Evolutionary conservation across 306 rosid species (phyloP).

Genomic region (Sesbania bispinosa): DNA sequence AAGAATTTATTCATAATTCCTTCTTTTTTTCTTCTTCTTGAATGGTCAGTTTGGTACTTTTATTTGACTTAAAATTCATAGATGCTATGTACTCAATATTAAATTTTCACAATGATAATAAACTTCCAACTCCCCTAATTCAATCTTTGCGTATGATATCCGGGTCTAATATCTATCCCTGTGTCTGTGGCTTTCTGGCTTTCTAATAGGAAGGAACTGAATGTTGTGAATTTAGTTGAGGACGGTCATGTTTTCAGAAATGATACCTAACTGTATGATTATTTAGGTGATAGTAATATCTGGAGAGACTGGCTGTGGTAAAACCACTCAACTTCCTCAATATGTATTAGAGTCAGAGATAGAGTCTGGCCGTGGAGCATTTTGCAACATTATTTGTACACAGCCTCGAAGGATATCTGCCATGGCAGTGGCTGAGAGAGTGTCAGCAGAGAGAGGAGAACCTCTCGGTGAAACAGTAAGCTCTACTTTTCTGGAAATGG

Average conservation of each 20-base stretch:
- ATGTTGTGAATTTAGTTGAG: neutral
- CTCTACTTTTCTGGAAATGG: constrained; percentile 20
- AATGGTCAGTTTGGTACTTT: neutral
- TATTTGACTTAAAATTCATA: constrained; percentile 4
- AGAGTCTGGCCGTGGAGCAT: constrained; percentile 81
- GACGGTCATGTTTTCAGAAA: constrained; percentile 12
- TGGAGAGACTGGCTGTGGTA: constrained; percentile 99
- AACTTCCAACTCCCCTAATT: neutral
- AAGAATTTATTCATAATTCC: neutral
- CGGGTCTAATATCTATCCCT: neutral
- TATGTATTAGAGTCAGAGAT: constrained; percentile 88
- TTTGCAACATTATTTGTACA: constrained; percentile 85
- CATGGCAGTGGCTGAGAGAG: constrained; percentile 95
- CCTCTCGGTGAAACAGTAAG: constrained; percentile 94
- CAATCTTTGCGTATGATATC: neutral
- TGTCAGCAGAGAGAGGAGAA: constrained; percentile 92
- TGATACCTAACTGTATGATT: constrained; percentile 22
- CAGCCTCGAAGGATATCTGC: constrained; percentile 99
- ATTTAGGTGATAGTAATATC: constrained; percentile 73
- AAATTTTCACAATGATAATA: constrained; percentile 9
- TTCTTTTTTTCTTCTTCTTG: neutral
- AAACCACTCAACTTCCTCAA: constrained; percentile 98
- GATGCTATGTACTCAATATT: neutral
- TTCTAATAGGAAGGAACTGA: constrained; percentile 17
- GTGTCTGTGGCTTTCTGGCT: neutral